These are phyloP conservation scores for Penicillium sp. DNA, from an alignment of 2,329 filamentous ascomycete genomes.

Conservation along the genomic window DNA sequence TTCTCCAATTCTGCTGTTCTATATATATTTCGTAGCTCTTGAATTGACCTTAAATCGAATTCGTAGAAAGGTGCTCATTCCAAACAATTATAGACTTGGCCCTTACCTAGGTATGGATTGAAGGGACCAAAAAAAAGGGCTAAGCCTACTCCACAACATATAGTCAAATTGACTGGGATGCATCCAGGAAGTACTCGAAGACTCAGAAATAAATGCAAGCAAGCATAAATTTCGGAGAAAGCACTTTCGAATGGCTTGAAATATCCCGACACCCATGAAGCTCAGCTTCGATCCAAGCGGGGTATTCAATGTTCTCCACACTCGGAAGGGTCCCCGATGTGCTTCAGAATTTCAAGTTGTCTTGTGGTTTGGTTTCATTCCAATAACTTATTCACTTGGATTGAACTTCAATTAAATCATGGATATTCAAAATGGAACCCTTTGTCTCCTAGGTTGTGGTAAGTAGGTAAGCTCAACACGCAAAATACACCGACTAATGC, in stretches of 20 bases:
- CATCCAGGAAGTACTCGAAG: not conserved
- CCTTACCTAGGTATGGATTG: too few relatives aligned
- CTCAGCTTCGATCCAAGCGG: not conserved
- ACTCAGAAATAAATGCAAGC: not conserved
- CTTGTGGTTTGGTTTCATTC: not conserved
- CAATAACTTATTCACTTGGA: not conserved
- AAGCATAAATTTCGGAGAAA: not conserved
- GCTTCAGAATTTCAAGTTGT: not conserved
- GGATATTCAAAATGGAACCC: conserved; percentile 9
- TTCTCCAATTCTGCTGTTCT: not conserved
- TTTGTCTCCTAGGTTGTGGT: conserved; percentile 20
- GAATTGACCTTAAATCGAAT: too few relatives aligned
- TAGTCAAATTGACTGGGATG: not conserved
- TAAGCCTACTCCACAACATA: not conserved
- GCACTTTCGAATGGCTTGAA: not conserved
- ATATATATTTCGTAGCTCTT: too few relatives aligned
- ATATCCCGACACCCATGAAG: not conserved
- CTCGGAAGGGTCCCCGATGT: conserved; percentile 4
- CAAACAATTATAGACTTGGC: too few relatives aligned
- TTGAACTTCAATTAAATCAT: conserved; percentile 1
- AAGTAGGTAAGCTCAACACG: not conserved
- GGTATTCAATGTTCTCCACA: conserved; percentile 1
- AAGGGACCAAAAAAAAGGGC: too few relatives aligned
- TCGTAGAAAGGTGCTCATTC: too few relatives aligned
- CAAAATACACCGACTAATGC: not conserved